These are phyloP conservation scores for Rauvolfia tetraphylla DNA, from an alignment of 257 asterid species.

Conservation along the genomic window DNA sequence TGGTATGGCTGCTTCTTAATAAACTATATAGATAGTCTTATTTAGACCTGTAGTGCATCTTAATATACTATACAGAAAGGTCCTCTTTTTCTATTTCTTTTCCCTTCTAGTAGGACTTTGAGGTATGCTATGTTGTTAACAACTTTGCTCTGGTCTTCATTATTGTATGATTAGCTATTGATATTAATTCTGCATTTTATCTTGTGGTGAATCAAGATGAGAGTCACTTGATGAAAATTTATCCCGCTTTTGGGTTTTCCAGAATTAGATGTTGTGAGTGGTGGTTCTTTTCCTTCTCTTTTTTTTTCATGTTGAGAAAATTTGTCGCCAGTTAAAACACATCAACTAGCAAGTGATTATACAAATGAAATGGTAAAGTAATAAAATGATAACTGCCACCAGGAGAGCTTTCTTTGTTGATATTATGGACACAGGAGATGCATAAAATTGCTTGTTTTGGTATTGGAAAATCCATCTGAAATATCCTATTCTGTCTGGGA, in stretches of 20 bases:
- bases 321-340: neutral
- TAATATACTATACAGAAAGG: neutral
- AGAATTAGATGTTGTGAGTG: neutral
- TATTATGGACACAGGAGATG: neutral
- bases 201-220: neutral
- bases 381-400: neutral
- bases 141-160: neutral
- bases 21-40: neutral
- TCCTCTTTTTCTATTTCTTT: neutral
- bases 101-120: neutral
- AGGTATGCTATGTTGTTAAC: neutral
- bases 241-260: neutral
- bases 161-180: neutral
- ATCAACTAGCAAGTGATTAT: neutral
- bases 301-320: neutral
- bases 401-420: neutral
- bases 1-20: constrained; percentile 29
- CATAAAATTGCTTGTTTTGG: neutral
- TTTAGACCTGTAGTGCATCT: too few relatives aligned
- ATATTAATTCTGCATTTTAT: neutral
- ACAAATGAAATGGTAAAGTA: neutral
- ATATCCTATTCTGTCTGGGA: neutral
- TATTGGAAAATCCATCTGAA: neutral
- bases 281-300: neutral
- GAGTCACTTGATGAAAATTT: neutral